Evolutionary conservation across 225 moss, liverwort and hornwort species (phyloP).

Genomic region (Ulota crispa): DNA sequence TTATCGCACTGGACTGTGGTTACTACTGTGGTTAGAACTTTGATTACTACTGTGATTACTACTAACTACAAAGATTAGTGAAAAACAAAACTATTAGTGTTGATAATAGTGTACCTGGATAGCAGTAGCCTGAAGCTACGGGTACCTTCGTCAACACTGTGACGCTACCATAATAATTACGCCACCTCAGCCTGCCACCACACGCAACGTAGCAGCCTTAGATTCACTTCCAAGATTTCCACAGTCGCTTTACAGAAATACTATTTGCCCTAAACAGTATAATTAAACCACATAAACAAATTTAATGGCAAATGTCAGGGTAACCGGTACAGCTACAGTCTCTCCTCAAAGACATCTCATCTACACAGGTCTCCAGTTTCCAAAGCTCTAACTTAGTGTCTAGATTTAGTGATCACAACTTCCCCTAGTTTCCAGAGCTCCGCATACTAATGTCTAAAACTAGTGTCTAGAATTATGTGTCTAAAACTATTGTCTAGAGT

Average conservation of each 20-base stretch:
- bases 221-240: neutral
- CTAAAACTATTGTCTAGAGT: neutral
- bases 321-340: neutral
- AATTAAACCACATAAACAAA: neutral
- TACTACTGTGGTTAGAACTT: too few species aligned
- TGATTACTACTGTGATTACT: too few species aligned
- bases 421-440: neutral
- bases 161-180: too few species aligned
- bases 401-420: too few species aligned
- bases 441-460: neutral
- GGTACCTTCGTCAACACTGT: neutral
- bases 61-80: too few species aligned
- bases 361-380: neutral
- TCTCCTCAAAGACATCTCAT: neutral
- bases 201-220: neutral
- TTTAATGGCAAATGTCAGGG: neutral
- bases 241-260: neutral
- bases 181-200: neutral
- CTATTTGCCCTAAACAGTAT: neutral
- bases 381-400: neutral
- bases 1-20: too few species aligned
- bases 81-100: neutral
- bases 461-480: neutral
- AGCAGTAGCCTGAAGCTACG: neutral
- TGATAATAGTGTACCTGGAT: neutral